These are phyloP conservation scores for Eremomyces bilateralis DNA, from an alignment of 495 filamentous ascomycete species.

Conservation along the genomic window DNA sequence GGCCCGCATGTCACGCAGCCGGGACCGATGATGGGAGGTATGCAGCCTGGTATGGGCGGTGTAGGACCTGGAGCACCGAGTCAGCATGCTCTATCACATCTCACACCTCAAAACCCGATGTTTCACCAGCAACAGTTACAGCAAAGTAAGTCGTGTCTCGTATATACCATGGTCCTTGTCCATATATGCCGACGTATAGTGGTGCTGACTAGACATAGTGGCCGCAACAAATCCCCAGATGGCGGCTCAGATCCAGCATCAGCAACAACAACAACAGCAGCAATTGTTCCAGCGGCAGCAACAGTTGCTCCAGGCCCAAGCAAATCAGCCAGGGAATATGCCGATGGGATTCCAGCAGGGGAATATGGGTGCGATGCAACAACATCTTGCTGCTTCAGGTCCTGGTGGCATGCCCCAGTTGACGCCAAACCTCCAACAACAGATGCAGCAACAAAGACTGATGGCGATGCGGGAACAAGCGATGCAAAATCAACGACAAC, in stretches of 20 bases:
- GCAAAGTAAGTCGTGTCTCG: constrained; percentile 5
- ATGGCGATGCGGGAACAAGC: too few species aligned
- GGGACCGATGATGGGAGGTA: constrained; percentile 57
- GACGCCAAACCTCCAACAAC: too few species aligned
- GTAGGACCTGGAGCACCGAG: constrained; percentile 33
- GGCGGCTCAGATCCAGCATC: constrained; percentile 18
- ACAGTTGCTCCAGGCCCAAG: constrained; percentile 24
- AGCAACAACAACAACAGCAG: constrained; percentile 9
- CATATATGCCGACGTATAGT: too few species aligned
- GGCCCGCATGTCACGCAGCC: constrained; percentile 59
- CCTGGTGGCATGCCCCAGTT: too few species aligned
- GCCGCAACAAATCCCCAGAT: constrained; percentile 5
- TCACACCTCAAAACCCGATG: constrained; percentile 48
- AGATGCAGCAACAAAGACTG: too few species aligned
- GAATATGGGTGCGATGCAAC: too few species aligned
- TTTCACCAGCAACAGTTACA: constrained; percentile 23
- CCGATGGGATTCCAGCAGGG: constrained; percentile 16
- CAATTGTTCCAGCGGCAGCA: constrained; percentile 15
- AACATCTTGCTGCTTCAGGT: too few species aligned
- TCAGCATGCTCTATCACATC: constrained; percentile 58
- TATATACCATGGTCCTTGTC: constrained; percentile 4
- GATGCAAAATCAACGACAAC: too few species aligned
- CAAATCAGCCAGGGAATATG: constrained; percentile 18
- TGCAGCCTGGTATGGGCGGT: constrained; percentile 40
- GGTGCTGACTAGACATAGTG: too few species aligned